phyloP scores from a whole-genome alignment of 2,329 filamentous ascomycete species.

The Dothiorella sarmentorum region DNA sequence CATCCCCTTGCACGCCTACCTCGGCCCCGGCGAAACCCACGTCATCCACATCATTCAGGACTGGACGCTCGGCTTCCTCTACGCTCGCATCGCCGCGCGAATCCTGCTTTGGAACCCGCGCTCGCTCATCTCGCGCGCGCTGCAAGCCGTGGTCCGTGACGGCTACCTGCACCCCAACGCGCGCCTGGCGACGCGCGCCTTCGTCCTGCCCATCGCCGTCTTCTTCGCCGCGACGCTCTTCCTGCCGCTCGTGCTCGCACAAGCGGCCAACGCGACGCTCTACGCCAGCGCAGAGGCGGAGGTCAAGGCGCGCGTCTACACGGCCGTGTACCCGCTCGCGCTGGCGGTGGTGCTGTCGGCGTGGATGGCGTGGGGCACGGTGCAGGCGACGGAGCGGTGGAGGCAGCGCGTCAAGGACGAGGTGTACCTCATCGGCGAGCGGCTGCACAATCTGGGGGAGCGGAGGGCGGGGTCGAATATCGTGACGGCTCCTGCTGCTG shows the following conservation, averaged over 20 bases:
- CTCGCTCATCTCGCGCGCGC: constrained; percentile 69
- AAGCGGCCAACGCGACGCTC: constrained; percentile 44
- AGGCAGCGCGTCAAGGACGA: constrained; percentile 82
- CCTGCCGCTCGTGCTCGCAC: constrained; percentile 61
- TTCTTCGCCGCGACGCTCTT: constrained; percentile 61
- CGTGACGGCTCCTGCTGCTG: background rate
- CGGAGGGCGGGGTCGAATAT: constrained; percentile 28
- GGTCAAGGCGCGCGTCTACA: constrained; percentile 43
- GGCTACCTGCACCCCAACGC: constrained; percentile 78
- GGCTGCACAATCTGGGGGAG: constrained; percentile 89
- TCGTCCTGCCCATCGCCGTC: constrained; percentile 71
- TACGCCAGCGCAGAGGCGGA: constrained; percentile 43
- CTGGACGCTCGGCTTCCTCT: constrained; percentile 90
- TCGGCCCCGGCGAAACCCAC: constrained; percentile 51
- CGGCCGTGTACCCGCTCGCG: constrained; percentile 70
- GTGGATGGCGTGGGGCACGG: constrained; percentile 49
- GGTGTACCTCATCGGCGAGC: constrained; percentile 91
- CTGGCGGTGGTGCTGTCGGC: constrained; percentile 46
- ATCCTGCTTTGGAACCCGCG: constrained; percentile 65
- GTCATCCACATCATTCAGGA: constrained; percentile 85
- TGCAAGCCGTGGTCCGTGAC: constrained; percentile 65
- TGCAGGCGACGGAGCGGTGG: constrained; percentile 68
- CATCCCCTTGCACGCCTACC: constrained; percentile 78
- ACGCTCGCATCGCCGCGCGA: constrained; percentile 74
- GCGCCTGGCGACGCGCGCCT: constrained; percentile 74